A percentile compares a stretch with the other conserved stretches of the same genome.
phyloP scores from a whole-genome alignment of 768 basidiomycete genomes.

The Leccinum uliginosum region DNA sequence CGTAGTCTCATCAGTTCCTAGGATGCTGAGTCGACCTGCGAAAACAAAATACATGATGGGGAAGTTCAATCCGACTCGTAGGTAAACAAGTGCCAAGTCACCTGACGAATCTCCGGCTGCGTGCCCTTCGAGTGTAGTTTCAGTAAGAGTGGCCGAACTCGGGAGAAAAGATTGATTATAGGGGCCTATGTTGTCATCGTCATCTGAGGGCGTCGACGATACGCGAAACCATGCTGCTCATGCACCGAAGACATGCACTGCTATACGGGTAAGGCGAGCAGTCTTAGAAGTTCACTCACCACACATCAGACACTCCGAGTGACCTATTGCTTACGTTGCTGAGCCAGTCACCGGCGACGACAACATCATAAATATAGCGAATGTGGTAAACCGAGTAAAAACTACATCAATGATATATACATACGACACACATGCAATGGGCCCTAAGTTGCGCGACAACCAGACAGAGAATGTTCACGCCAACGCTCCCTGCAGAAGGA shows the following conservation, averaged over 20 bases:
- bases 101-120: too few relatives aligned
- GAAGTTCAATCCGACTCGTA: too few relatives aligned
- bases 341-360: background rate
- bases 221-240: too few relatives aligned
- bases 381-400: background rate
- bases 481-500: slow-evolving; percentile 17
- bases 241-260: background rate
- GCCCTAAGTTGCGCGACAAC: background rate
- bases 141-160: too few relatives aligned
- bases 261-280: background rate
- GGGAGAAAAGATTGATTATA: too few relatives aligned
- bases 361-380: background rate
- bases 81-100: too few relatives aligned
- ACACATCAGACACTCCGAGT: background rate
- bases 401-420: background rate
- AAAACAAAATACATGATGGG: too few relatives aligned
- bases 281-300: background rate
- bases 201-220: too few relatives aligned
- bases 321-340: background rate
- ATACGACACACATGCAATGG: background rate
- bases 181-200: too few relatives aligned
- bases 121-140: background rate
- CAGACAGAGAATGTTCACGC: slow-evolving; percentile 12
- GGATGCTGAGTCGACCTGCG: too few relatives aligned
- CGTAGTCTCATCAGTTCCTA: too few relatives aligned